A percentile compares a stretch with the other conserved stretches of the same genome.
These are phyloP conservation scores for Aspergillus carlsbadensis DNA, from an alignment of 495 filamentous ascomycete genomes.

Conservation along the genomic window DNA sequence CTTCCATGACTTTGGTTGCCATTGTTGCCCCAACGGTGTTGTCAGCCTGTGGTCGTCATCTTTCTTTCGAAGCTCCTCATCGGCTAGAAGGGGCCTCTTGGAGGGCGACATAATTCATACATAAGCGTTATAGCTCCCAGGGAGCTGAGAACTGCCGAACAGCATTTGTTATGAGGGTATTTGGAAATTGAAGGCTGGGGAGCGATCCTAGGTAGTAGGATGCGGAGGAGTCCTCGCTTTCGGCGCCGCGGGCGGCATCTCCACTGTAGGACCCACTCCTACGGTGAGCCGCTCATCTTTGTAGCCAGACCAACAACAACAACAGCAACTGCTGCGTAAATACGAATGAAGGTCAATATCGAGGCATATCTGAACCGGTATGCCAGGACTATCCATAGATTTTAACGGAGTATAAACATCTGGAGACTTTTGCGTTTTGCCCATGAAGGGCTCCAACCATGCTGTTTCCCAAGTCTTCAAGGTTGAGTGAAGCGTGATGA, in stretches of 20 bases:
- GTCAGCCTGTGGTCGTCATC: conserved; percentile 60
- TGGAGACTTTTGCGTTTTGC: too few species aligned
- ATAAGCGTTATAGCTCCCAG: conserved; percentile 19
- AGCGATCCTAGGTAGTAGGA: too few species aligned
- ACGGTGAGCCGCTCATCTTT: too few species aligned
- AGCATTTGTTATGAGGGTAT: conserved; percentile 17
- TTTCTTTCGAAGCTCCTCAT: conserved; percentile 71
- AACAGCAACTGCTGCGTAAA: too few species aligned
- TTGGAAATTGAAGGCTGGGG: background rate
- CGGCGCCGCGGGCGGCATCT: background rate
- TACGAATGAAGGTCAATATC: too few species aligned
- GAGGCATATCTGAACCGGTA: too few species aligned
- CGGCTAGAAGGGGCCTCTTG: conserved; percentile 47
- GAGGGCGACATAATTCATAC: conserved; percentile 39
- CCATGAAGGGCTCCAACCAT: too few species aligned
- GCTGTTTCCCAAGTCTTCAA: too few species aligned
- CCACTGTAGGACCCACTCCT: background rate
- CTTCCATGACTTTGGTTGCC: conserved; percentile 31
- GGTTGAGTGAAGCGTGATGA: too few species aligned
- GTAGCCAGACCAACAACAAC: too few species aligned
- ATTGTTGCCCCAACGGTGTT: conserved; percentile 21
- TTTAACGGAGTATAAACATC: too few species aligned
- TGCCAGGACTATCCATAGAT: too few species aligned
- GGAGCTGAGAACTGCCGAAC: conserved; percentile 10
- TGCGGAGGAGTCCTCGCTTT: background rate